Evolutionary conservation across 1,139 yeast genomes (phyloP).

Genomic region (Pichia sp.): DNA sequence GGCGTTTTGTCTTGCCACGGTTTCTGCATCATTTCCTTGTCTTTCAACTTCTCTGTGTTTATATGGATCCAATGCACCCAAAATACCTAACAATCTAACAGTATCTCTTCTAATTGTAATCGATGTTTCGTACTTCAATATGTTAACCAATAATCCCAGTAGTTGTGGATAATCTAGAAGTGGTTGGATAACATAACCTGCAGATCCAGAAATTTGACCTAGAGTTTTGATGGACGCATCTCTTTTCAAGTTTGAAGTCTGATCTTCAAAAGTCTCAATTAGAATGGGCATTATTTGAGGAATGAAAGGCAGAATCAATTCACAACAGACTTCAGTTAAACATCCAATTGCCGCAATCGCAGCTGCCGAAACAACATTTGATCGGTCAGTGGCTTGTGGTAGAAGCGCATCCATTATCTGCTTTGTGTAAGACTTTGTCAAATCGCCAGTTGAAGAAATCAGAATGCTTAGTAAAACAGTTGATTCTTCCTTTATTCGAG

Average conservation of each 20-base stretch:
- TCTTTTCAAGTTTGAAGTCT: slow-evolving; percentile 75
- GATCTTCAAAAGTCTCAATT: slow-evolving; percentile 85
- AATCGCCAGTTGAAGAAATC: slow-evolving; percentile 69
- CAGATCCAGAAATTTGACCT: slow-evolving; percentile 83
- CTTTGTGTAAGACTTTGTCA: slow-evolving; percentile 82
- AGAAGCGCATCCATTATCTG: slow-evolving; percentile 81
- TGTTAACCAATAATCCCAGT: slow-evolving; percentile 71
- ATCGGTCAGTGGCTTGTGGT: slow-evolving; percentile 64
- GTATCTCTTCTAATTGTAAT: slow-evolving; percentile 75
- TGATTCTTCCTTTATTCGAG: slow-evolving; percentile 81
- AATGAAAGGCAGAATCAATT: slow-evolving; percentile 67
- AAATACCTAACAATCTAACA: slow-evolving; percentile 78
- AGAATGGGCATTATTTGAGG: slow-evolving; percentile 80
- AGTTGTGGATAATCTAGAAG: slow-evolving; percentile 85
- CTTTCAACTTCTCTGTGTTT: slow-evolving; percentile 89
- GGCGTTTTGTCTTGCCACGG: slow-evolving; percentile 72
- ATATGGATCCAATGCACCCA: slow-evolving; percentile 96
- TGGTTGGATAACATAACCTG: slow-evolving; percentile 95
- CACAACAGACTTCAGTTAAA: slow-evolving; percentile 82
- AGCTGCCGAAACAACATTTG: slow-evolving; percentile 76
- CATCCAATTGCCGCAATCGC: slow-evolving; percentile 89
- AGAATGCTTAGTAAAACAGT: slow-evolving; percentile 69
- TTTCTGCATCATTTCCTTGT: slow-evolving; percentile 47
- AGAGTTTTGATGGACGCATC: slow-evolving; percentile 84
- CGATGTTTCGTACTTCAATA: slow-evolving; percentile 74